A percentile compares a stretch with the other conserved stretches of the same genome.
phyloP scores from a whole-genome alignment of 108 stramenopile species.

The Phaeodactylum tricornutum region DNA sequence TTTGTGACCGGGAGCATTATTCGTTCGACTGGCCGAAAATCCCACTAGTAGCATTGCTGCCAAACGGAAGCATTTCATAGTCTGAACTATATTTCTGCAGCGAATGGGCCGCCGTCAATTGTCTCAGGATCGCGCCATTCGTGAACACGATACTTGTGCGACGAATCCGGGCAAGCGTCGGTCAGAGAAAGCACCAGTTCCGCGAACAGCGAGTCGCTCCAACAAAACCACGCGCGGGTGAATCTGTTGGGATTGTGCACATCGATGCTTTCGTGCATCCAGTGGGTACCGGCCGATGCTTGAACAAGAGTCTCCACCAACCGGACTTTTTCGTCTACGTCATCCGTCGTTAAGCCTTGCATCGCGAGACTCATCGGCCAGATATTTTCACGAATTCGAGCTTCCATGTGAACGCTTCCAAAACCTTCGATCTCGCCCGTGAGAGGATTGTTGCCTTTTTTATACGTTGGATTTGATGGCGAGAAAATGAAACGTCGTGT shows the following conservation, averaged over 20 bases:
- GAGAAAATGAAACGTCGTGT: conserved; percentile 39
- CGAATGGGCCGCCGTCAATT: not conserved
- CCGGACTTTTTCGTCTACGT: conserved; percentile 17
- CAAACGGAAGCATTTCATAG: too few species aligned
- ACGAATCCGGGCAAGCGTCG: not conserved
- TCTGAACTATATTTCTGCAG: too few species aligned
- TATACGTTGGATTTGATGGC: conserved; percentile 26
- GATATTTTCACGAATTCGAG: conserved; percentile 27
- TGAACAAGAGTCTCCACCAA: conserved; percentile 23
- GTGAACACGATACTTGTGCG: conserved; percentile 1
- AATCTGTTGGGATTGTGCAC: conserved; percentile 21
- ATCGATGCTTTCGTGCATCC: conserved; percentile 52
- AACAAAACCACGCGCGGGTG: conserved; percentile 66
- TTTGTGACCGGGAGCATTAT: too few species aligned
- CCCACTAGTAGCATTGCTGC: too few species aligned
- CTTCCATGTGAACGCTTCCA: conserved; percentile 10
- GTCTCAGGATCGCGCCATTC: conserved; percentile 1
- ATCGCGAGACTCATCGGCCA: conserved; percentile 71
- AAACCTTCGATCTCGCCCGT: conserved; percentile 6
- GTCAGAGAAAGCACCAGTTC: conserved; percentile 30
- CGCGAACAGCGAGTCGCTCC: conserved; percentile 63
- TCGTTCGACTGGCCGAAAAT: too few species aligned
- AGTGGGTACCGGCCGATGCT: conserved; percentile 32
- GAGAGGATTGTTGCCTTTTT: conserved; percentile 9
- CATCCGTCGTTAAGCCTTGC: conserved; percentile 32